Evolutionary conservation across 495 filamentous ascomycete species (phyloP).

Genomic region (Daldinia caldariorum): DNA sequence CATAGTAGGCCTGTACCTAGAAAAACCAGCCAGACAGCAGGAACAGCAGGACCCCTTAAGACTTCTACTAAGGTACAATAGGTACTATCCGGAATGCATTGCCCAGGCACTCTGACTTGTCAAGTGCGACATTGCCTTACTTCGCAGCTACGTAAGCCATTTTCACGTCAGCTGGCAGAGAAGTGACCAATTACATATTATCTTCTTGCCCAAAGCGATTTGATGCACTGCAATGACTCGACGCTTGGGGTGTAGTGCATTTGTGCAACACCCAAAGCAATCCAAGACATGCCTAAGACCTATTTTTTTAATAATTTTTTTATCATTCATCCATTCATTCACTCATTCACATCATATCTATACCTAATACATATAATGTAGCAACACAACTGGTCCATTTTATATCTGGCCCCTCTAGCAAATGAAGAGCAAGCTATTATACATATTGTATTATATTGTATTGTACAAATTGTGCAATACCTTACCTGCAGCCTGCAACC

Average conservation of each 20-base stretch:
- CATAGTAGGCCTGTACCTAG: slow-evolving; percentile 19
- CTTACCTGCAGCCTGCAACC: background rate
- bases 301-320: slow-evolving; percentile 22
- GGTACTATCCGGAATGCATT: background rate
- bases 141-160: slow-evolving; percentile 22
- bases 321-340: background rate
- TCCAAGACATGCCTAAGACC: slow-evolving; percentile 24
- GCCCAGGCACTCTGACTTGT: slow-evolving; percentile 1
- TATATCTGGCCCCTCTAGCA: slow-evolving; percentile 23
- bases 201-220: slow-evolving; percentile 9
- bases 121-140: slow-evolving; percentile 32
- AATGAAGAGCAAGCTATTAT: slow-evolving; percentile 10
- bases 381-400: slow-evolving; percentile 21
- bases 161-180: slow-evolving; percentile 33
- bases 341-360: background rate
- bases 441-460: no score
- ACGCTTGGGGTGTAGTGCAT: background rate
- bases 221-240: slow-evolving; percentile 26
- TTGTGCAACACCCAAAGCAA: slow-evolving; percentile 4
- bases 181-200: slow-evolving; percentile 20
- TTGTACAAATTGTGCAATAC: background rate
- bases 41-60: background rate
- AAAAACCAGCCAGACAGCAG: background rate
- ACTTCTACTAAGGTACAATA: slow-evolving; percentile 1
- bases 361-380: slow-evolving; percentile 12